Base-by-base conservation (phyloP, 1,284 basidiomycete genomes). In the Athelia sp. region DNA sequence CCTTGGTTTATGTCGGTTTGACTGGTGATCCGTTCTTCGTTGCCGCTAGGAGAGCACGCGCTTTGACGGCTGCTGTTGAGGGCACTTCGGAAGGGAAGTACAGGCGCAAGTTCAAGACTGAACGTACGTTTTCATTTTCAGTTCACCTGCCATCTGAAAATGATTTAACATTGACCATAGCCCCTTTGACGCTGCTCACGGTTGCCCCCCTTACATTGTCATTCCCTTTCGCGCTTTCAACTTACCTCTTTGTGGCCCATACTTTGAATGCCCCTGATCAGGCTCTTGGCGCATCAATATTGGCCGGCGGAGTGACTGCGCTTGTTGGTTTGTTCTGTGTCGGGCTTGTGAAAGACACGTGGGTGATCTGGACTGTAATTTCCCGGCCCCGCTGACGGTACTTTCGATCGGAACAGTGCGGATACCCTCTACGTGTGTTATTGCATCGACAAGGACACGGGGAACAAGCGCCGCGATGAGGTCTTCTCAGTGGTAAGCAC, bases 391-490 rank as follows among this genome's bases (percentile, higher is more conserved):
- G 11, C 19, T 53, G 36, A 40, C 36, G 19, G n/a, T 17, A n/a
- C 9, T 40, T 40, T 40, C n/a, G 19, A n/a, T 40, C 9, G n/a
- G 19, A 40, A 40, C 36, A 79, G 74, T 29, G 85, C 89, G 50
- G 92, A 95, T 61, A 86, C 91, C 2, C 62, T 95, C 47, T 95
- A 92, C 62, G 76, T 95, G 36, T 95, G 93, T 61, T 92, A 92
- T 62, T 90, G 90, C 58, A 90, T 95, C 48, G 92, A 94, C 62
- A 82, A 85, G 56, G 88, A 89, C 46, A 69, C 76, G 1, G 87
- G 87, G 0, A 76, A 78, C 38, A 69, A 71, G 43, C 80, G 81
- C 52, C 75, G 78, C 47, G 76, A 81, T 45, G 82, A 89, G 59
- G 87, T 90, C 11, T 85, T 84, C 54, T 69, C 76, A 45, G 82